These are phyloP conservation scores for Petunia hybrid DNA, from an alignment of 305 asterid species.

Conservation along the genomic window DNA sequence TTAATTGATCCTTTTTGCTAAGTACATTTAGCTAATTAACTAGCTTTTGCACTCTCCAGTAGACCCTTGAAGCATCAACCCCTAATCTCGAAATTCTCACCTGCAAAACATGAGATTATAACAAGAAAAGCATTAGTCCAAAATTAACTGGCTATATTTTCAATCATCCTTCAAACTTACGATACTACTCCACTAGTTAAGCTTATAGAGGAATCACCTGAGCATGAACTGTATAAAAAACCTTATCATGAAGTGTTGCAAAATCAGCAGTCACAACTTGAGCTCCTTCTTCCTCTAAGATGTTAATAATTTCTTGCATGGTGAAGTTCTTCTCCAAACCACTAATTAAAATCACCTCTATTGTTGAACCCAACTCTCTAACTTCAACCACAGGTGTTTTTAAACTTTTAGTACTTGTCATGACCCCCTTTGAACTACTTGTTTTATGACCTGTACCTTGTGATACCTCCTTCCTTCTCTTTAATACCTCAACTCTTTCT, in stretches of 20 bases:
- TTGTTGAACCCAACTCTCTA: slow-evolving; percentile 39
- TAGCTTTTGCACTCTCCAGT: slow-evolving; percentile 38
- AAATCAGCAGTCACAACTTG: slow-evolving; percentile 39
- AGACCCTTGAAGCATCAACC: slow-evolving; percentile 41
- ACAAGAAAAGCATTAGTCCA: not conserved
- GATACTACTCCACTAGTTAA: no score
- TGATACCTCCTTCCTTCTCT: slow-evolving; percentile 39
- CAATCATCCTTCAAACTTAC: no score
- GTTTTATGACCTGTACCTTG: not conserved
- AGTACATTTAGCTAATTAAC: not conserved
- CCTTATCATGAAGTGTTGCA: slow-evolving; percentile 22
- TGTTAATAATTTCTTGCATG: slow-evolving; percentile 36
- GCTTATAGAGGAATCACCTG: slow-evolving; percentile 36
- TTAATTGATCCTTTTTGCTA: no score
- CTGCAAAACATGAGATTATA: slow-evolving; percentile 36
- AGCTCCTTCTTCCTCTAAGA: slow-evolving; percentile 52
- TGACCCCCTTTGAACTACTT: not conserved
- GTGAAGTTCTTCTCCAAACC: slow-evolving; percentile 28
- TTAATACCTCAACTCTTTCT: slow-evolving; percentile 44
- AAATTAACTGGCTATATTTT: not conserved
- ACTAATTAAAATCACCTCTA: slow-evolving; percentile 49
- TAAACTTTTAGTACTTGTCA: not conserved
- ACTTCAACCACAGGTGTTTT: slow-evolving; percentile 35
- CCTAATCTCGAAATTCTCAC: slow-evolving; percentile 51
- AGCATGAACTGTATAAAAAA: slow-evolving; percentile 45